Base-by-base conservation (phyloP, 805 yeast genomes). In the Scheffersomyces coipomensis region DNA sequence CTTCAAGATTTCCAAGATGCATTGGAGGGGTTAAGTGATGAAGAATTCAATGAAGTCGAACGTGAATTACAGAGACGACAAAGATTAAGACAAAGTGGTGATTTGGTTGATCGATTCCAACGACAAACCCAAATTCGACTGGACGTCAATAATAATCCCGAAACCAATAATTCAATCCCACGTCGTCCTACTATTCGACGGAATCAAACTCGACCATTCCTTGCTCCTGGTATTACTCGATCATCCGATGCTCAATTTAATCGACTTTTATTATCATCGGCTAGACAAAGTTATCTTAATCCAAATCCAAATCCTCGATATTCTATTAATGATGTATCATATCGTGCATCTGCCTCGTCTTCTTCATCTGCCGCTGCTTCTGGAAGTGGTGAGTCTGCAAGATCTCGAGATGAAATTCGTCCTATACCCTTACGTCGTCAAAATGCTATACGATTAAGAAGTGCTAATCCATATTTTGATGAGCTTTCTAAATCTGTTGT, bases 361-460 rank as follows among this genome's bases (percentile, higher is more conserved):
- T 22, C 24, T 22, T 22, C 10, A 22, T 22, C 10, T 21, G 13
- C 19, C 21, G 23, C 2, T 9, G 6, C 33, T 19, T 5, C 30
- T 32, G 17, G 18, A 33, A 24, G 32, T n/a, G n/a, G n/a, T n/a
- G n/a, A n/a, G n/a, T n/a, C n/a, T n/a, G n/a, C n/a, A n/a, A n/a
- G n/a, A n/a, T n/a, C n/a, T n/a, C n/a, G n/a, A n/a, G n/a, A n/a
- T n/a, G n/a, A n/a, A n/a, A n/a, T n/a, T n/a, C n/a, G n/a, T n/a
- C 62, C 51, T 11, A 39, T 60, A 6, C 61, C 67, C 0, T 52
- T 65, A 23, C 43, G 60, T 19, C 45, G 70, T 8, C 70, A 59
- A 37, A 64, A 65, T 43, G 69, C 70, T 5, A 53, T 65, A 3
- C 42, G 67, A 12, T 38, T 47, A 26, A 35, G 44, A 18, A 27